Conservation (phyloP, 345 rosid species). For the Noccaea bulbosa region DNA sequence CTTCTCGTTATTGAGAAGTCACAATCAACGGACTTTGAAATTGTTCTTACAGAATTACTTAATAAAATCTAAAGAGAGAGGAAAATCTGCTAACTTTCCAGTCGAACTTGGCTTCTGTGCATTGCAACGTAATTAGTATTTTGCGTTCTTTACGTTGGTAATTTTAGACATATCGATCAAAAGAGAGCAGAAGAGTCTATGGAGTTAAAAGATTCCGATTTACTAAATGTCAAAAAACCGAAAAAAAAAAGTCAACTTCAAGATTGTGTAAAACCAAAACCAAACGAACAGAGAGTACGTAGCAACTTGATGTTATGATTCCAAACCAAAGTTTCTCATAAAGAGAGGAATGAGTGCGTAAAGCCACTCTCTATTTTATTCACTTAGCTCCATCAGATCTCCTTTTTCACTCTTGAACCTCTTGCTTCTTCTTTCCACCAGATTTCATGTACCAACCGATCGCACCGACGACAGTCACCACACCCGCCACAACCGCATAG, state of each 20-base stretch:
- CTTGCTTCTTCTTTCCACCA: constrained; percentile 67
- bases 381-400: background rate
- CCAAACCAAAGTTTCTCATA: constrained; percentile 29
- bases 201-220: background rate
- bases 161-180: background rate
- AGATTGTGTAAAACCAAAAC: constrained; percentile 4
- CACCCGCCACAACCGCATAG: constrained; percentile 86
- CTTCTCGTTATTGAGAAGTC: too few relatives aligned
- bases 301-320: background rate
- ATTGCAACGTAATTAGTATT: too few relatives aligned
- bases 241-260: background rate
- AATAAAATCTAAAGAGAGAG: too few relatives aligned
- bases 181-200: background rate
- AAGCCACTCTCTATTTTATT: constrained; percentile 35
- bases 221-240: background rate
- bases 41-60: too few relatives aligned
- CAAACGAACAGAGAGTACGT: constrained; percentile 4
- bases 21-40: too few relatives aligned
- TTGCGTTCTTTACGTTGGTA: background rate
- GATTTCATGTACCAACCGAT: constrained; percentile 90
- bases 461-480: constrained; percentile 61
- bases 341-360: constrained; percentile 16
- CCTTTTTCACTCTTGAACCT: constrained; percentile 57
- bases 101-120: background rate
- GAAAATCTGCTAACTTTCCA: background rate